phyloP scores from a whole-genome alignment of 164 flowering plant species.

The Kalanchoe fedtschenkoi region DNA sequence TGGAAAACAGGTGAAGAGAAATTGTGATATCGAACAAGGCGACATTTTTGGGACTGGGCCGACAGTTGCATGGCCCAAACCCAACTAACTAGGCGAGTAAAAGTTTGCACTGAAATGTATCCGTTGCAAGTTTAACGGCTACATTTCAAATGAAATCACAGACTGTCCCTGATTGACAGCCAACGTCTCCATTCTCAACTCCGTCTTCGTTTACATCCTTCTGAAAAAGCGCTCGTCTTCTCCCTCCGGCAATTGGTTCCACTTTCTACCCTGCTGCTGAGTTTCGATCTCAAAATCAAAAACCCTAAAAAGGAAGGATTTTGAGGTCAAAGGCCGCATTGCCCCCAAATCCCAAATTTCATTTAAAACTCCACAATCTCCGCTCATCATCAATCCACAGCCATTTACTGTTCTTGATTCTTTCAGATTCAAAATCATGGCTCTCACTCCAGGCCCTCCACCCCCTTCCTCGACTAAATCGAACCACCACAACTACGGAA shows the following conservation, averaged over 20 bases:
- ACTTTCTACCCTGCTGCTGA: constrained; percentile 1
- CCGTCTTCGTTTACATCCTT: too few relatives aligned
- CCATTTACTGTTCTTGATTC: neutral
- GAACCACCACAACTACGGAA: constrained; percentile 10
- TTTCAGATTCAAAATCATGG: neutral
- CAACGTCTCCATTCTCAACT: constrained; percentile 7
- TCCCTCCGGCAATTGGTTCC: constrained; percentile 10
- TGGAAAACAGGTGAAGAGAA: too few relatives aligned
- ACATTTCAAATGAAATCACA: constrained; percentile 21
- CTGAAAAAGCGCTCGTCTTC: neutral
- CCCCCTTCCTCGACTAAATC: constrained; percentile 48
- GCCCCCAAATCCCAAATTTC: too few relatives aligned
- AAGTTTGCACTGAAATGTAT: constrained; percentile 8
- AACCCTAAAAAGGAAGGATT: neutral
- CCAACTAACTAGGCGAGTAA: neutral
- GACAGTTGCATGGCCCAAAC: too few relatives aligned
- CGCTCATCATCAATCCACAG: neutral
- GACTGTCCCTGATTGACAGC: constrained; percentile 11
- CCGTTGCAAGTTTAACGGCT: constrained; percentile 52
- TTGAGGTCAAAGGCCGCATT: too few relatives aligned
- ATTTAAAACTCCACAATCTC: neutral
- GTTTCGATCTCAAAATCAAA: neutral
- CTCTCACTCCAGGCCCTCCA: constrained; percentile 49
- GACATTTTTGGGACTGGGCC: neutral
- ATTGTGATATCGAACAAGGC: neutral